Conservation (phyloP, 2,329 filamentous ascomycete species). For the Colletotrichum somersetense region DNA sequence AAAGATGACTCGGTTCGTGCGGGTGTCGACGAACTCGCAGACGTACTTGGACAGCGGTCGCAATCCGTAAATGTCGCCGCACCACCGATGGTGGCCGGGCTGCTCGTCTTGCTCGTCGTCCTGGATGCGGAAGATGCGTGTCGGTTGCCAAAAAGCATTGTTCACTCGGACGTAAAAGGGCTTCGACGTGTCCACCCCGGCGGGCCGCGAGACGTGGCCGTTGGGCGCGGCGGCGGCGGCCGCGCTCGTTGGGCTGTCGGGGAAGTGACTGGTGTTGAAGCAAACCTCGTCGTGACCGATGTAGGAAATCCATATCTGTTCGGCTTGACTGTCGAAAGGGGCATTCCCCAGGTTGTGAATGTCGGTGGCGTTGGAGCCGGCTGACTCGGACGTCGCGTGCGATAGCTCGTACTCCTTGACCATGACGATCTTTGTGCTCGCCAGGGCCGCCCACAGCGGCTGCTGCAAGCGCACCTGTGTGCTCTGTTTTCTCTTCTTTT, state of each 20-base stretch:
- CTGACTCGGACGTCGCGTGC: constrained; percentile 78
- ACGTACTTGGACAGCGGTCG: constrained; percentile 82
- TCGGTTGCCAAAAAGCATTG: constrained; percentile 83
- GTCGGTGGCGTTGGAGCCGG: constrained; percentile 80
- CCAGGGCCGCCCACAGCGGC: constrained; percentile 93
- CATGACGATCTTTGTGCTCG: constrained; percentile 96
- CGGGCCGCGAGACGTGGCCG: constrained; percentile 52
- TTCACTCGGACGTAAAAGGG: constrained; percentile 86
- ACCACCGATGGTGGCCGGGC: constrained; percentile 69
- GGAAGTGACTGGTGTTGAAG: constrained; percentile 79
- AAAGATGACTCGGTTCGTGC: constrained; percentile 75
- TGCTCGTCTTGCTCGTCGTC: constrained; percentile 46
- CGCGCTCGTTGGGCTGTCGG: constrained; percentile 52
- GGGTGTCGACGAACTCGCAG: constrained; percentile 80
- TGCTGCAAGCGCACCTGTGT: constrained; percentile 91
- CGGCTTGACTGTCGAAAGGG: constrained; percentile 76
- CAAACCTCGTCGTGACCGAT: constrained; percentile 82
- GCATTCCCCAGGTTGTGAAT: constrained; percentile 83
- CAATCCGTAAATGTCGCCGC: constrained; percentile 77
- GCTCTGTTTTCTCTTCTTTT: constrained; percentile 91
- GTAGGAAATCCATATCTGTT: constrained; percentile 85
- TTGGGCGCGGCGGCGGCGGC: constrained; percentile 42
- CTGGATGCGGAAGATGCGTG: constrained; percentile 71
- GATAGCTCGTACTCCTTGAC: constrained; percentile 92
- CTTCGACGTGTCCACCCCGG: constrained; percentile 75